These are phyloP conservation scores for Phialemoniopsis sp. DNA, from an alignment of 2,329 filamentous ascomycete genomes.

Conservation along the genomic window DNA sequence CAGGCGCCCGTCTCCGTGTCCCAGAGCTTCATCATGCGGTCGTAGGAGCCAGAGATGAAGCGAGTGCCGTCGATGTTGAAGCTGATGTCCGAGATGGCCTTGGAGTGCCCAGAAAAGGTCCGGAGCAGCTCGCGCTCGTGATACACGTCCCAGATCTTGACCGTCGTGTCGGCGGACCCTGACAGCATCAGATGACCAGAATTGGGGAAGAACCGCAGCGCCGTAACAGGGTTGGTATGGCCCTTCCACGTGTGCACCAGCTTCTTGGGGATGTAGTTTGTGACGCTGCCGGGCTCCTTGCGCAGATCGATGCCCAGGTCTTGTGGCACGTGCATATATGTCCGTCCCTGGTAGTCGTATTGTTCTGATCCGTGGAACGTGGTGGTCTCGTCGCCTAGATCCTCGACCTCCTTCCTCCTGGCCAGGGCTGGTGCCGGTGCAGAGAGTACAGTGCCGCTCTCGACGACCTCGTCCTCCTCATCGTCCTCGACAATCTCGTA, in stretches of 20 bases:
- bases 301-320: constrained; percentile 82
- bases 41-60: constrained; percentile 89
- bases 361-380: constrained; percentile 80
- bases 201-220: constrained; percentile 81
- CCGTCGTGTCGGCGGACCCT: constrained; percentile 82
- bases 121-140: constrained; percentile 84
- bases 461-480: constrained; percentile 63
- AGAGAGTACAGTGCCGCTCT: constrained; percentile 57
- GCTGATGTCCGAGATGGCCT: constrained; percentile 83
- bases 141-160: constrained; percentile 94
- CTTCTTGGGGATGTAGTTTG: constrained; percentile 95
- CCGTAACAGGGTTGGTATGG: constrained; percentile 80
- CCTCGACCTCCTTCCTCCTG: constrained; percentile 54
- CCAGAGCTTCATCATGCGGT: constrained; percentile 96
- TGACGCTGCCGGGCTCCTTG: constrained; percentile 74
- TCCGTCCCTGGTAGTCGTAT: constrained; percentile 90
- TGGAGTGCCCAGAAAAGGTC: constrained; percentile 87
- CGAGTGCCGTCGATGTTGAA: constrained; percentile 80
- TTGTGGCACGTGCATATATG: constrained; percentile 82
- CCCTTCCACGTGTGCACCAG: constrained; percentile 85
- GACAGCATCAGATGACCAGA: constrained; percentile 88
- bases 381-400: constrained; percentile 70
- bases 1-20: constrained; percentile 94
- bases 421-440: constrained; percentile 51
- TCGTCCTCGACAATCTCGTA: constrained; percentile 74